phyloP scores from a whole-genome alignment of 1,139 yeast genomes.

The Pichiaceae sp. region DNA sequence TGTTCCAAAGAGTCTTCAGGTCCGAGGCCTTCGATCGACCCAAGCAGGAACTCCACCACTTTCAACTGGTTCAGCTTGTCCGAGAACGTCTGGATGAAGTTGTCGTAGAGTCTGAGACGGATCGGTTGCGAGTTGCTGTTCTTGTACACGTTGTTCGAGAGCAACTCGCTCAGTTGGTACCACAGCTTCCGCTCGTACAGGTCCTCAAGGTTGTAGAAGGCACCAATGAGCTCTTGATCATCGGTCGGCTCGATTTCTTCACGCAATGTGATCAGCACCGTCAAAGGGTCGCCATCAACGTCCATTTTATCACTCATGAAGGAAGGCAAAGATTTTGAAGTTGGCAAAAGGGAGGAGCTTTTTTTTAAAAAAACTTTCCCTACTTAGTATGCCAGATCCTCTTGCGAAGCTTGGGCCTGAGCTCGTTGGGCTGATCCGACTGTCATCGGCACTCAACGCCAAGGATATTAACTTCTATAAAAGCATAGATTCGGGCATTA shows the following conservation, averaged over 20 bases:
- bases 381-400: constrained; percentile 3
- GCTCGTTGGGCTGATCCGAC: constrained; percentile 51
- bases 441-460: constrained; percentile 65
- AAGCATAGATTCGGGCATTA: constrained; percentile 51
- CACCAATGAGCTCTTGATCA: constrained; percentile 54
- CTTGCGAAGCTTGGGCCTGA: constrained; percentile 25
- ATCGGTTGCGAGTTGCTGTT: constrained; percentile 43
- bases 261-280: constrained; percentile 63
- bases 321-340: background rate
- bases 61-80: constrained; percentile 72
- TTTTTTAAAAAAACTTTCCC: background rate
- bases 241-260: constrained; percentile 36
- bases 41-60: constrained; percentile 66
- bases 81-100: constrained; percentile 60
- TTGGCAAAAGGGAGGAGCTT: background rate
- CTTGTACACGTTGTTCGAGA: constrained; percentile 50
- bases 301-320: constrained; percentile 14
- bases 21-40: constrained; percentile 39
- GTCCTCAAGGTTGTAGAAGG: constrained; percentile 72
- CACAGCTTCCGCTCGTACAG: constrained; percentile 75
- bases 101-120: constrained; percentile 60
- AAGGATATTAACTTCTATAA: constrained; percentile 74
- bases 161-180: constrained; percentile 57
- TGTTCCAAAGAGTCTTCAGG: constrained; percentile 40
- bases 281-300: constrained; percentile 30